Conservation (phyloP, 2,329 filamentous ascomycete genomes). For the Epichloe sibirici region DNA sequence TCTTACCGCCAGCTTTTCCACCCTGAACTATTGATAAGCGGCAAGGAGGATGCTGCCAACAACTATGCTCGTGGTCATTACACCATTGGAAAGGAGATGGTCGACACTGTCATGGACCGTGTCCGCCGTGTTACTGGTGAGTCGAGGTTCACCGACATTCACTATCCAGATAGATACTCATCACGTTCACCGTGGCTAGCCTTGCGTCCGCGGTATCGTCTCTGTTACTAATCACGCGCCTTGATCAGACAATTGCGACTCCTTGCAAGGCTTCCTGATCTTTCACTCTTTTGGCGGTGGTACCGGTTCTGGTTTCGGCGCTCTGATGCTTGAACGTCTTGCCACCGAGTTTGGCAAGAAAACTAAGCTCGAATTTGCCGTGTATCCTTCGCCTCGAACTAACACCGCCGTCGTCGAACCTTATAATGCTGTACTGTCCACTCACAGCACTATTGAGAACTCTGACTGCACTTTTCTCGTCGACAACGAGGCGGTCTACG, state of each 20-base stretch:
- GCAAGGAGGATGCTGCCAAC: constrained; percentile 67
- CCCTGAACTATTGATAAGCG: constrained; percentile 58
- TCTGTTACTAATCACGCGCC: constrained; percentile 9
- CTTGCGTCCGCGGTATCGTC: neutral
- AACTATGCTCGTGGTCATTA: constrained; percentile 69
- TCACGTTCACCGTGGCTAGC: neutral
- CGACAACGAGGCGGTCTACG: constrained; percentile 64
- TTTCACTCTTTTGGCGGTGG: constrained; percentile 66
- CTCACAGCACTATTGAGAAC: constrained; percentile 66
- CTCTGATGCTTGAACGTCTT: constrained; percentile 59
- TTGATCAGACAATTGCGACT: constrained; percentile 55
- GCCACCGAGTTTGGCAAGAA: constrained; percentile 67
- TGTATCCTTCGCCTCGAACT: constrained; percentile 58
- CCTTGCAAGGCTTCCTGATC: constrained; percentile 60
- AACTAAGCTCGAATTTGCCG: constrained; percentile 63
- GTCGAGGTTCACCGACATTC: constrained; percentile 13
- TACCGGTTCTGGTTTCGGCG: constrained; percentile 61
- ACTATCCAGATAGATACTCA: neutral
- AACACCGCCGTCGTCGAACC: constrained; percentile 62
- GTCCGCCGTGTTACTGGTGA: constrained; percentile 57
- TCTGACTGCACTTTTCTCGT: constrained; percentile 70
- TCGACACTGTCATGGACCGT: constrained; percentile 56
- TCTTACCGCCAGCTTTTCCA: constrained; percentile 58
- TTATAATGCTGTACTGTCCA: constrained; percentile 62
- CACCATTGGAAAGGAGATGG: constrained; percentile 66